Conservation (phyloP, 2,329 filamentous ascomycete species). For the Cladosporium sp. region DNA sequence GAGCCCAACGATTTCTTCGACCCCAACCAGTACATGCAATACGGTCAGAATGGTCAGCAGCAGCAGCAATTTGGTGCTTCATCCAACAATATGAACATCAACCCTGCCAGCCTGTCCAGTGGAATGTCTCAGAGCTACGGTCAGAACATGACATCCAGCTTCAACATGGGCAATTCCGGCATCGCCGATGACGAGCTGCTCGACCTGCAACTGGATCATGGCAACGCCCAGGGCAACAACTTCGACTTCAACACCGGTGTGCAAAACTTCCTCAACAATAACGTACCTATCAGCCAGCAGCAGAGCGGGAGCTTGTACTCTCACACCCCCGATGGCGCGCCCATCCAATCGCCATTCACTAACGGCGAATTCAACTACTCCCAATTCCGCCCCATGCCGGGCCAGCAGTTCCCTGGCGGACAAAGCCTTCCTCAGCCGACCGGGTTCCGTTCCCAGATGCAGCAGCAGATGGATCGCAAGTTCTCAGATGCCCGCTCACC, state of each 20-base stretch:
- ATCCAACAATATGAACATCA: slow-evolving; percentile 56
- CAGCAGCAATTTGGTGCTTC: slow-evolving; percentile 12
- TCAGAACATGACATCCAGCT: slow-evolving; percentile 60
- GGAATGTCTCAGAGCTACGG: slow-evolving; percentile 49
- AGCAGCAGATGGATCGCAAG: slow-evolving; percentile 48
- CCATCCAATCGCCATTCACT: slow-evolving; percentile 84
- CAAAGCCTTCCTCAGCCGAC: slow-evolving; percentile 29
- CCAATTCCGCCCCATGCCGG: slow-evolving; percentile 65
- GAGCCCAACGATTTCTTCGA: slow-evolving; percentile 60
- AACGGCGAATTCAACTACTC: slow-evolving; percentile 63
- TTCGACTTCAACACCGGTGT: slow-evolving; percentile 43
- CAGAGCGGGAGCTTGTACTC: slow-evolving; percentile 73
- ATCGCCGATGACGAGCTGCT: slow-evolving; percentile 86
- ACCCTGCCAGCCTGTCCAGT: slow-evolving; percentile 81
- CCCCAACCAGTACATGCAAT: slow-evolving; percentile 32
- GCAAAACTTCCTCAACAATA: slow-evolving; percentile 40
- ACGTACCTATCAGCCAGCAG: slow-evolving; percentile 37
- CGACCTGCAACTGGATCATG: slow-evolving; percentile 51
- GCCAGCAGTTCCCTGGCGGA: slow-evolving; percentile 45
- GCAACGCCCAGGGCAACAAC: slow-evolving; percentile 26
- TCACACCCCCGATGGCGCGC: slow-evolving; percentile 83
- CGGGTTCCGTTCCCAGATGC: slow-evolving; percentile 28
- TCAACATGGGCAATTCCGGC: slow-evolving; percentile 68
- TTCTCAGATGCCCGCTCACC: slow-evolving; percentile 69
- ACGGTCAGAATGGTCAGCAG: slow-evolving; percentile 22